phyloP scores from a whole-genome alignment of 345 rosid genomes.

The Anastatica hierochuntica region DNA sequence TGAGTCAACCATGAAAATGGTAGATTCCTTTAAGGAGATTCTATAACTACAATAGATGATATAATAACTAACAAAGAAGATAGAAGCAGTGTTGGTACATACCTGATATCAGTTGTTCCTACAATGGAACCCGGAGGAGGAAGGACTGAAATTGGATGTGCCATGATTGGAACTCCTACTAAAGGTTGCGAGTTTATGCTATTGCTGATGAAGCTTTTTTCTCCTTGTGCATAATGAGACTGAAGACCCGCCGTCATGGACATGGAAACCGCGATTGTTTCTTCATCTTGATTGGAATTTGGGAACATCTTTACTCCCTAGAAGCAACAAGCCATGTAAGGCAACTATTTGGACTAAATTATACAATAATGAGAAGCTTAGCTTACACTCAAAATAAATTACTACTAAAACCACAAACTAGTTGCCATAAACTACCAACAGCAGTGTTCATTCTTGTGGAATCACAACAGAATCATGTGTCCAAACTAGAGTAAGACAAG shows the following conservation, averaged over 20 bases:
- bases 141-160: conserved; percentile 37
- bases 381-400: neutral
- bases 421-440: neutral
- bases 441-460: neutral
- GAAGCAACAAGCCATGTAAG: conserved; percentile 3
- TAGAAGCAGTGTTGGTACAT: neutral
- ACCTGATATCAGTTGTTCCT: conserved; percentile 63
- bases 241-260: conserved; percentile 37
- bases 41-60: neutral
- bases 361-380: too few species aligned
- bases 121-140: conserved; percentile 41
- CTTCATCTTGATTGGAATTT: conserved; percentile 34
- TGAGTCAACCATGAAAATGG: neutral
- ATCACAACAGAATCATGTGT: neutral
- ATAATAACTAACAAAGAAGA: neutral
- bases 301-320: conserved; percentile 50
- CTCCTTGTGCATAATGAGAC: conserved; percentile 31
- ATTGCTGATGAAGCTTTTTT: conserved; percentile 27
- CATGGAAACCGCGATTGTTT: conserved; percentile 31
- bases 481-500: neutral
- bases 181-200: conserved; percentile 29
- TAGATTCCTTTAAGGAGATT: neutral
- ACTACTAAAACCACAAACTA: neutral
- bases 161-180: conserved; percentile 44
- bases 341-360: too few species aligned